Conservation (phyloP, 768 basidiomycete species). For the Lactifluus hygrophoroides region DNA sequence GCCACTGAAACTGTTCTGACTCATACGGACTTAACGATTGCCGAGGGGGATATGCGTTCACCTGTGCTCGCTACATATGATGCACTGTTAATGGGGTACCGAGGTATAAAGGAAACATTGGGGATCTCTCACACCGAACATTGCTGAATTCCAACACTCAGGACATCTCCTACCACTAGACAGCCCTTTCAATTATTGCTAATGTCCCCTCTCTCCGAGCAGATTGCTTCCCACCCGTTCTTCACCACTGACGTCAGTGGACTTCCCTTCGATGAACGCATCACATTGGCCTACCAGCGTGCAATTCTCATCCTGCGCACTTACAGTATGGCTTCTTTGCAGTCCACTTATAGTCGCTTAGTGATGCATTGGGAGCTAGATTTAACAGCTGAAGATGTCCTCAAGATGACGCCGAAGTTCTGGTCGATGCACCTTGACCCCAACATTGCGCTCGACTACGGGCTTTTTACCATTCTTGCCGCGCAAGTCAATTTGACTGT, state of each 20-base stretch:
- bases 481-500: constrained; percentile 44
- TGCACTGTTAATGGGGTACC: not conserved
- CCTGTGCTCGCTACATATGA: not conserved
- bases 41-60: no score
- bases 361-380: constrained; percentile 17
- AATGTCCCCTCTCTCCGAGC: not conserved
- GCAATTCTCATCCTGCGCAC: constrained; percentile 2
- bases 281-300: constrained; percentile 7
- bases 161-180: not conserved
- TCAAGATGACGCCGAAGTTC: constrained; percentile 39
- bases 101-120: not conserved
- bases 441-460: constrained; percentile 40
- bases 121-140: not conserved
- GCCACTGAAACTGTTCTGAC: no score
- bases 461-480: constrained; percentile 45
- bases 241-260: constrained; percentile 3
- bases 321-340: constrained; percentile 1
- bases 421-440: constrained; percentile 50
- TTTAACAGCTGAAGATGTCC: constrained; percentile 40
- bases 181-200: not conserved
- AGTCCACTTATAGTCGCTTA: not conserved
- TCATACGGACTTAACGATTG: no score
- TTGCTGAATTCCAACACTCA: not conserved
- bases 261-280: not conserved
- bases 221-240: constrained; percentile 6